Evolutionary conservation across 202 grass and related monocot genomes (phyloP).

Genomic region (Hordeum pubiflorum): DNA sequence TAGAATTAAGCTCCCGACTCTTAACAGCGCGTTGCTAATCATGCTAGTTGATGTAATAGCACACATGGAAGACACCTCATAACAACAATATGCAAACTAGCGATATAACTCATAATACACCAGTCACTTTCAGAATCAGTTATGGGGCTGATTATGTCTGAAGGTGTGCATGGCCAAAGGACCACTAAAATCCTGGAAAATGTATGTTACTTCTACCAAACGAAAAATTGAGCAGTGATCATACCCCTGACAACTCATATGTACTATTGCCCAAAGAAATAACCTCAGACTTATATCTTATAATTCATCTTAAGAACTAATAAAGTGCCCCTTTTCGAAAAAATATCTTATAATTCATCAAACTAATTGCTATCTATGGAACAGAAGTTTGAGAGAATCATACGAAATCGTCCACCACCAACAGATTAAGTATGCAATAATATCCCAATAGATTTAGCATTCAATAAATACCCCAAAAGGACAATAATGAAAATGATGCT

Average conservation of each 20-base stretch:
- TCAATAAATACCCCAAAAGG: not conserved
- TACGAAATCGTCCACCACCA: not conserved
- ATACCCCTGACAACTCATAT: constrained; percentile 6
- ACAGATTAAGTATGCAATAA: not conserved
- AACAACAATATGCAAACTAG: not conserved
- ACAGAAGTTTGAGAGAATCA: not conserved
- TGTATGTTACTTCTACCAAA: not conserved
- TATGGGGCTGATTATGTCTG: constrained; percentile 9
- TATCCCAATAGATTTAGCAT: not conserved
- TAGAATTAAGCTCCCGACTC: not conserved
- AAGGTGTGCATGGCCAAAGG: constrained; percentile 15
- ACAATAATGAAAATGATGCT: not conserved
- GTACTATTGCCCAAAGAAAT: constrained; percentile 18
- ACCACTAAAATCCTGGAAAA: not conserved
- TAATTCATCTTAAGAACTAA: too few relatives aligned
- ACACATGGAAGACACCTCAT: not conserved
- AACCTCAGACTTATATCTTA: not conserved
- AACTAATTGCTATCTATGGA: not conserved
- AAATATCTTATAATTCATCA: not conserved
- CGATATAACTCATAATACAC: not conserved
- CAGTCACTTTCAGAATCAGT: constrained; percentile 16
- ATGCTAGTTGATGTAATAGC: constrained; percentile 14
- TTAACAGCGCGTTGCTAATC: not conserved
- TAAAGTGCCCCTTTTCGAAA: too few relatives aligned
- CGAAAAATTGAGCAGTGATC: not conserved